phyloP scores from a whole-genome alignment of 257 asterid species.

The Haberlea rhodopensis region DNA sequence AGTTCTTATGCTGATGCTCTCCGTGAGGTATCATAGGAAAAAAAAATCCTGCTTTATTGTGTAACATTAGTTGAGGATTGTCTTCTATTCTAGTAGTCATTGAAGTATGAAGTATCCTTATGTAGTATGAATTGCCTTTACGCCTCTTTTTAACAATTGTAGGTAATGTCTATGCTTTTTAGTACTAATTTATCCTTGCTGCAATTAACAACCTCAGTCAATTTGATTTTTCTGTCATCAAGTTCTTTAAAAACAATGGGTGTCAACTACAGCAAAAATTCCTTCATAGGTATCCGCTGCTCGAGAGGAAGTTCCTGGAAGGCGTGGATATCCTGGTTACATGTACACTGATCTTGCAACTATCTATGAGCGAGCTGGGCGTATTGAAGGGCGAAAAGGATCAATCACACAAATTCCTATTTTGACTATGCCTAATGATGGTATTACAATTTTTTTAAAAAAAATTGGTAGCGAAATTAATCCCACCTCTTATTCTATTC shows the following conservation, averaged over 20 bases:
- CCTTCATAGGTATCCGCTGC: conserved; percentile 67
- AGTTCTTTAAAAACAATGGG: not conserved
- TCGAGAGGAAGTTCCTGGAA: conserved; percentile 82
- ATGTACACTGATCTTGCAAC: conserved; percentile 84
- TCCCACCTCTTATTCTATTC: not conserved
- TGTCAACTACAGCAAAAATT: not conserved
- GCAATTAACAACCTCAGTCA: not conserved
- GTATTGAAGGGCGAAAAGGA: conserved; percentile 76
- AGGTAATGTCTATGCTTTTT: not conserved
- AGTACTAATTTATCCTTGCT: not conserved
- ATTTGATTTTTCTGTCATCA: not conserved
- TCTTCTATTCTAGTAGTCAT: conserved; percentile 12
- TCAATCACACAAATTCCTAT: conserved; percentile 81
- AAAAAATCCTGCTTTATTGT: conserved; percentile 16
- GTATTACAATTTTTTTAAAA: conserved; percentile 26
- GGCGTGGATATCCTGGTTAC: conserved; percentile 89
- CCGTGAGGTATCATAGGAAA: conserved; percentile 73
- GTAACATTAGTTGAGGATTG: not conserved
- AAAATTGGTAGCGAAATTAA: not conserved
- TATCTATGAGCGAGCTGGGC: conserved; percentile 83
- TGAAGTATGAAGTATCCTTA: not conserved
- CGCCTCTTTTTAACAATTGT: not conserved
- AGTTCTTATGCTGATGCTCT: conserved; percentile 99
- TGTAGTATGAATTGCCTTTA: conserved; percentile 6
- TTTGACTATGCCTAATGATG: conserved; percentile 81